phyloP scores from a whole-genome alignment of 768 basidiomycete genomes.

The Mycena kentingensis region DNA sequence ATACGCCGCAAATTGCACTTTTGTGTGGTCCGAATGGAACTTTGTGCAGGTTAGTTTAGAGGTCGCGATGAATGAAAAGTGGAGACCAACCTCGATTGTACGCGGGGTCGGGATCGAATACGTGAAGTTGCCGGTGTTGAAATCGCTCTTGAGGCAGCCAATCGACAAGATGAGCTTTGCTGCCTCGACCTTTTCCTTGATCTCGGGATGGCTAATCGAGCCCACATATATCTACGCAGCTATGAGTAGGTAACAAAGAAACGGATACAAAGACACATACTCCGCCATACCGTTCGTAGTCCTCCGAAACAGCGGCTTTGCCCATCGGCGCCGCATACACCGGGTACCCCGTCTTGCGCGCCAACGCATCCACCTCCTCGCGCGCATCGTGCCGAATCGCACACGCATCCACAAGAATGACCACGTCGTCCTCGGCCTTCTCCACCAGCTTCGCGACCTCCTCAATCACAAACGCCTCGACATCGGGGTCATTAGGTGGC shows the following conservation, averaged over 20 bases:
- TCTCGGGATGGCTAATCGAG: conserved; percentile 60
- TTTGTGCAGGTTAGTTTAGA: conserved; percentile 32
- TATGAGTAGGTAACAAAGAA: conserved; percentile 3
- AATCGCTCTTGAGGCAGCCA: conserved; percentile 72
- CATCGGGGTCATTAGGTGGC: conserved; percentile 55
- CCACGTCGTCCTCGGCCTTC: conserved; percentile 63
- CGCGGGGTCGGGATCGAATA: conserved; percentile 62
- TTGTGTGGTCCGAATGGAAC: conserved; percentile 76
- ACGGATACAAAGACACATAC: conserved; percentile 43
- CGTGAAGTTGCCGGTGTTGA: conserved; percentile 88
- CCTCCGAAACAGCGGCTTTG: conserved; percentile 74
- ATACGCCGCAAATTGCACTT: conserved; percentile 65
- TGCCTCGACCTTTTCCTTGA: conserved; percentile 72
- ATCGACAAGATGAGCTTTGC: conserved; percentile 78
- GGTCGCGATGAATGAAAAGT: neutral
- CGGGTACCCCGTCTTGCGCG: conserved; percentile 66
- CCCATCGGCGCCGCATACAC: conserved; percentile 83
- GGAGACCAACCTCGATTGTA: conserved; percentile 59
- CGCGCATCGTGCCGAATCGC: conserved; percentile 69
- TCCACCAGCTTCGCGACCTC: conserved; percentile 69
- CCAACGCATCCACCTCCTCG: conserved; percentile 62
- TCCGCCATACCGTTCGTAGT: conserved; percentile 74
- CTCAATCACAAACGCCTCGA: conserved; percentile 71
- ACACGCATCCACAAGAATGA: conserved; percentile 84
- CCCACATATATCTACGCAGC: conserved; percentile 71